Evolutionary conservation across 1,284 basidiomycete species (phyloP).

Genomic region (Xerocomus alliaceus): DNA sequence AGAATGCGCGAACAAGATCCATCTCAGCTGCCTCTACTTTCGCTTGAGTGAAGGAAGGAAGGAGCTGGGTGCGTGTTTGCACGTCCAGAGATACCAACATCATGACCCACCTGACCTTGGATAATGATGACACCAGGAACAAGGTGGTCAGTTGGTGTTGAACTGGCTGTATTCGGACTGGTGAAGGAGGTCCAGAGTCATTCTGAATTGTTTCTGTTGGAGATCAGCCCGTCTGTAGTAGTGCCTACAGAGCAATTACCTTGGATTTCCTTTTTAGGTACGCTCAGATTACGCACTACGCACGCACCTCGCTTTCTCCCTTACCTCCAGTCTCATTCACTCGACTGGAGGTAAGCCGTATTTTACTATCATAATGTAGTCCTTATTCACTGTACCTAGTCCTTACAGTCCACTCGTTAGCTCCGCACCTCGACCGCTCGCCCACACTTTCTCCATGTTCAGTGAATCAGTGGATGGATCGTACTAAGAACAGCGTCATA

Average conservation of each 20-base stretch:
- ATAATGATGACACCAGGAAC: conserved; percentile 24
- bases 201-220: too few species aligned
- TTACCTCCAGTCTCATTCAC: too few species aligned
- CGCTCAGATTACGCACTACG: background rate
- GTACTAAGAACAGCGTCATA: conserved; percentile 10
- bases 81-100: conserved; percentile 20
- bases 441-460: conserved; percentile 1
- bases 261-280: too few species aligned
- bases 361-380: too few species aligned
- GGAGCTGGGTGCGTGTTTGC: conserved; percentile 8
- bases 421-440: too few species aligned
- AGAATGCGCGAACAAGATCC: background rate
- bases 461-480: conserved; percentile 22
- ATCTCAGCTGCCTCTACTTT: too few species aligned
- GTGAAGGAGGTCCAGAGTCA: conserved; percentile 22
- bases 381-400: too few species aligned
- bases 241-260: too few species aligned
- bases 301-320: too few species aligned
- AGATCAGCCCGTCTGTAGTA: too few species aligned
- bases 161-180: conserved; percentile 12
- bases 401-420: too few species aligned
- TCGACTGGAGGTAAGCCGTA: too few species aligned
- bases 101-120: background rate
- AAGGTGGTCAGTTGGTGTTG: background rate
- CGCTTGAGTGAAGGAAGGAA: background rate